Percentiles rank a stretch among this genome's conserved stretches.
Evolutionary conservation across 2,329 filamentous ascomycete species (phyloP).

Genomic region (Akanthomyces lecanii): DNA sequence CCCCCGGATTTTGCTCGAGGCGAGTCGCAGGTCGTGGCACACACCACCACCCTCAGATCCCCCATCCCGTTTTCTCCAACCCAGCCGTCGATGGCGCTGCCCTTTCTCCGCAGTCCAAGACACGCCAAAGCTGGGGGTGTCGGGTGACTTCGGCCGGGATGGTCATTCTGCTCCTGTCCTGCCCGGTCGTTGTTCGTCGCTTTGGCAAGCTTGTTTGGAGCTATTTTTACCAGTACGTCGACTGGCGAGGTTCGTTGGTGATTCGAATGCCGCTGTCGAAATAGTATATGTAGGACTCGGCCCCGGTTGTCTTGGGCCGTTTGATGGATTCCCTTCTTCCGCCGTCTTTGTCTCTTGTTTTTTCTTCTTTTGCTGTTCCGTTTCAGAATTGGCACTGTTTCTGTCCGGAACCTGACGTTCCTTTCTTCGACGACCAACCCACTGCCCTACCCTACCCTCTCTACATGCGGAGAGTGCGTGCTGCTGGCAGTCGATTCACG

Average conservation of each 20-base stretch:
- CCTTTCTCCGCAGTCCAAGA: conserved; percentile 12
- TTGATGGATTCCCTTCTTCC: not conserved
- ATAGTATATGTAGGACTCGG: conserved; percentile 6
- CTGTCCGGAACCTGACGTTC: not conserved
- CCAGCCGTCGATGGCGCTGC: conserved; percentile 8
- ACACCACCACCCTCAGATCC: not conserved
- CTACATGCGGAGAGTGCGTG: not conserved
- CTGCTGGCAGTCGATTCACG: not conserved
- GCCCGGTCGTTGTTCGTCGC: conserved; percentile 13
- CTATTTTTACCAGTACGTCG: not conserved
- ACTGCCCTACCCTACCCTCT: not conserved
- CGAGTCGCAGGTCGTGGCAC: not conserved
- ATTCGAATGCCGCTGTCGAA: not conserved
- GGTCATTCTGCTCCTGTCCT: conserved; percentile 1
- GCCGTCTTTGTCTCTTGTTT: not conserved
- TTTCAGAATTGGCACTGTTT: not conserved
- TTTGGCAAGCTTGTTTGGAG: conserved; percentile 1
- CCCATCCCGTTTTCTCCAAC: conserved; percentile 10
- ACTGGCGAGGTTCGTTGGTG: conserved; percentile 1
- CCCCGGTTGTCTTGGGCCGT: not conserved
- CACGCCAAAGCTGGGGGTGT: conserved; percentile 5
- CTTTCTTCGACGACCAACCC: not conserved
- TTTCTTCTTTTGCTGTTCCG: not conserved
- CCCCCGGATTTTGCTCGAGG: conserved; percentile 9
- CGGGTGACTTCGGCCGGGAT: conserved; percentile 14